A percentile compares a stretch with the other conserved stretches of the same genome.
These are phyloP conservation scores for Tetrahymena malaccensis DNA, from an alignment of 73 alveolate genomes.

Conservation along the genomic window DNA sequence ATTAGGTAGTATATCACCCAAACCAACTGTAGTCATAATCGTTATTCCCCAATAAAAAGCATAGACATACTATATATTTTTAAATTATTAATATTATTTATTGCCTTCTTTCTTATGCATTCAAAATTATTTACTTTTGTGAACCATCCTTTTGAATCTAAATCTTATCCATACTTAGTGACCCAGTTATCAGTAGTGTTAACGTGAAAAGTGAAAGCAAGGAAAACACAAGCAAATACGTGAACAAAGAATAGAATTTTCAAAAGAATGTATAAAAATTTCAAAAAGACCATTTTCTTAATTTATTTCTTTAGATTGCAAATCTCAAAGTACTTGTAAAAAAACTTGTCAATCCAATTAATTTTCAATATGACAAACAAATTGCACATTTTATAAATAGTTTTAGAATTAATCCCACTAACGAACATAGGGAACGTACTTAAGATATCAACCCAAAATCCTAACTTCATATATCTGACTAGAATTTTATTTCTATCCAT, in stretches of 20 bases:
- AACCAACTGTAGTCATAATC: conserved; percentile 36
- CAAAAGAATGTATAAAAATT: background rate
- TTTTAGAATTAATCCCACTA: background rate
- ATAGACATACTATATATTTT: background rate
- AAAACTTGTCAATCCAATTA: background rate
- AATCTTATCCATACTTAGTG: background rate
- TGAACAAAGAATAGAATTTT: background rate
- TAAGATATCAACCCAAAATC: conserved; percentile 21
- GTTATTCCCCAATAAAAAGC: conserved; percentile 42
- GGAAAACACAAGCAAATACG: background rate
- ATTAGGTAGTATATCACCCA: conserved; percentile 25
- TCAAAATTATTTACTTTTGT: background rate
- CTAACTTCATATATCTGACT: background rate
- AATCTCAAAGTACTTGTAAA: background rate
- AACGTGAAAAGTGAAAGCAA: background rate
- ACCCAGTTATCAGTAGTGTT: background rate
- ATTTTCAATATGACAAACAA: background rate
- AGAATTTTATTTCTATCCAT: conserved; percentile 17
- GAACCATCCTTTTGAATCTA: background rate
- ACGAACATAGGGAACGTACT: conserved; percentile 12
- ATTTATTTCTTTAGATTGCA: background rate
- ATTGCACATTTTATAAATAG: background rate
- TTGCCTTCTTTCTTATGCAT: too few species aligned
- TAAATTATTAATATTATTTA: background rate
- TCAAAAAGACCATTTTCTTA: background rate